Evolutionary conservation across 2,329 filamentous ascomycete genomes (phyloP).

Genomic region (Decorospora gaudefroyi): DNA sequence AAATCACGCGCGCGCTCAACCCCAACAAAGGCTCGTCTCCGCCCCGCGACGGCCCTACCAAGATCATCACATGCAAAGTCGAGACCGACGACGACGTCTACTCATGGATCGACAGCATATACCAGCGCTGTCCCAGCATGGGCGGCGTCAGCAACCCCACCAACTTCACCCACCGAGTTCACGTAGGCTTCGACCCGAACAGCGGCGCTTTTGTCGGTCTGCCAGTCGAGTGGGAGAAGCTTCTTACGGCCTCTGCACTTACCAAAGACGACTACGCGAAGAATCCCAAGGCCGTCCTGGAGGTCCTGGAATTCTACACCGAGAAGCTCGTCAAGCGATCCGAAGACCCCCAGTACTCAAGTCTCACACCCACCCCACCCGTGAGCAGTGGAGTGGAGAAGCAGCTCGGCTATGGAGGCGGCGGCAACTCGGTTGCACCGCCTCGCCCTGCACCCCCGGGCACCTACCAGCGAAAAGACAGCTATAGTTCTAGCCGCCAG

Average conservation of each 20-base stretch:
- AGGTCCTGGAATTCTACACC: slow-evolving; percentile 83
- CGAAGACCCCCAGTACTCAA: slow-evolving; percentile 71
- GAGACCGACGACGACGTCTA: slow-evolving; percentile 97
- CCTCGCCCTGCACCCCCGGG: slow-evolving; percentile 54
- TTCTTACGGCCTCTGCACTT: slow-evolving; percentile 93
- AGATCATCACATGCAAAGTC: slow-evolving; percentile 87
- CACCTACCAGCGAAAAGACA: slow-evolving; percentile 51
- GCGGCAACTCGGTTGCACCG: slow-evolving; percentile 55
- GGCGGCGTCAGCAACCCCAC: slow-evolving; percentile 98
- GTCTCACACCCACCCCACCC: slow-evolving; percentile 69
- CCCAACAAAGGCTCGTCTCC: slow-evolving; percentile 63
- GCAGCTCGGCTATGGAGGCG: slow-evolving; percentile 53
- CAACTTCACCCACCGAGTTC: slow-evolving; percentile 95
- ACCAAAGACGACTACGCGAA: slow-evolving; percentile 99
- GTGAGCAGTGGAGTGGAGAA: slow-evolving; percentile 53
- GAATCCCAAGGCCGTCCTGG: slow-evolving; percentile 74
- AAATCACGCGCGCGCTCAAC: slow-evolving; percentile 78
- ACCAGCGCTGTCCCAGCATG: slow-evolving; percentile 95
- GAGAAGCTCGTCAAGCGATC: slow-evolving; percentile 75
- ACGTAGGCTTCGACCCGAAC: slow-evolving; percentile 95
- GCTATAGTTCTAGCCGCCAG: slow-evolving; percentile 48
- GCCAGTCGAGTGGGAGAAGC: slow-evolving; percentile 94
- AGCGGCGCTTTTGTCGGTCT: slow-evolving; percentile 94
- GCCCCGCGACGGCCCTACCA: slow-evolving; percentile 78
- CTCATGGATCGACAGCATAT: slow-evolving; percentile 98